Conservation (phyloP, 2,329 filamentous ascomycete genomes). For the Penicillium sp. region DNA sequence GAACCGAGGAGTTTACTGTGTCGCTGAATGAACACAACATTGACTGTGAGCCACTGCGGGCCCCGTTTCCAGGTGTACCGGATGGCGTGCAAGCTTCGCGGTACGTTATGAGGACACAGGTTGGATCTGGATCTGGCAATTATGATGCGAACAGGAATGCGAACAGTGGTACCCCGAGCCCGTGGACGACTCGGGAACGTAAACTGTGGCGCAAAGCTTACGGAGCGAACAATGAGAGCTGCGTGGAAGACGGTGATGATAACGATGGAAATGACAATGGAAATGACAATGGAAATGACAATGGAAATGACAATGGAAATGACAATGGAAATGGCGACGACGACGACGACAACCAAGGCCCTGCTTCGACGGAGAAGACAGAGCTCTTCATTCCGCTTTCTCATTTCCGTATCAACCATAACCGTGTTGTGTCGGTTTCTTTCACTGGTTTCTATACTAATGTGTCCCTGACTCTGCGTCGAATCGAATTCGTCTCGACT, state of each 20-base stretch:
- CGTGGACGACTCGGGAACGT: not conserved
- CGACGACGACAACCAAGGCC: not conserved
- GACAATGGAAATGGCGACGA: not conserved
- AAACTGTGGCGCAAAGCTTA: not conserved
- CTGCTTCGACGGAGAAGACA: conserved; percentile 33
- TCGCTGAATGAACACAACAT: conserved; percentile 67
- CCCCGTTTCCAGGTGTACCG: conserved; percentile 66
- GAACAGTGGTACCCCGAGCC: not conserved
- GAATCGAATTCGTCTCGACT: conserved; percentile 61
- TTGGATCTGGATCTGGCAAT: not conserved
- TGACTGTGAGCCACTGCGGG: conserved; percentile 55
- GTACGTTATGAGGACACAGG: conserved; percentile 43
- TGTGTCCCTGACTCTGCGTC: conserved; percentile 53
- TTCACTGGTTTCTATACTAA: conserved; percentile 65
- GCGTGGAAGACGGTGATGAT: not conserved
- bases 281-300: too few species aligned
- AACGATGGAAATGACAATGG: not conserved
- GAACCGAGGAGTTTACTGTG: conserved; percentile 63
- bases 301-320: too few species aligned
- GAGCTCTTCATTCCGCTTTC: conserved; percentile 67
- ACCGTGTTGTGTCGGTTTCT: conserved; percentile 58
- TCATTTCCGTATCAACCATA: conserved; percentile 65
- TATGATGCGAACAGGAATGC: not conserved
- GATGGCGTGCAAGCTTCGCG: conserved; percentile 65
- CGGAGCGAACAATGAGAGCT: not conserved